Evolutionary conservation across 148 eudicot genomes (phyloP), one percentile per base, ranked within the genome.

Genomic region (Rhododendron griersonianum): DNA sequence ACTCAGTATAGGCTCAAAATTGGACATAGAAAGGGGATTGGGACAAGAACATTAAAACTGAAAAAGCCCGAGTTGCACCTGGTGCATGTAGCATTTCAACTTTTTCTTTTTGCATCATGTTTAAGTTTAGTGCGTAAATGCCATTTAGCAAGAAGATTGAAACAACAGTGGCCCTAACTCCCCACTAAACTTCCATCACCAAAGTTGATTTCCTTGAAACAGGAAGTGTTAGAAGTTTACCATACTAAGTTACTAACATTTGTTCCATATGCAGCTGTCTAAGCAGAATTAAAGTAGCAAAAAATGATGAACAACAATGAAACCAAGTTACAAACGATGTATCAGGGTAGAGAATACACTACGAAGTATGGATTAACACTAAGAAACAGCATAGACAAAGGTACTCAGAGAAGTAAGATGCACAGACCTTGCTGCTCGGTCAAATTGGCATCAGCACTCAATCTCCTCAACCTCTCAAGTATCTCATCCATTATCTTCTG

Each of bases 371-470:
- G 13, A 63, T 39, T 41, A 25, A 83, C 35, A 45, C 5, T 3
- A 85, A 85, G 15, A 19, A 41, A 47, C 21, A 57, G 4, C 33
- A 59, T 41, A 21, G 18, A 21, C 11, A 33, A 39, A 59, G 45
- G 18, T 55, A 71, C 39, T 19, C 35, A 23, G 28, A 45, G 21
- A 81, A 71, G 57, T 45, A 76, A 90, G 83, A 51, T 44, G 80
- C 45, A 93, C 92, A 59, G 55, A 95, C 98, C 99, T 89, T 90
- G 90, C 88, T 93, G 96, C 86, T 86, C 88, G 73, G 90, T 95
- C 19, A 85, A 63, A 89, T 89, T 92, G 81, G 93, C 92, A 83
- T 84, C 83, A 78, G 85, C 89, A 81, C 89, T 89, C 90, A 93
- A 89, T 65, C 88, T 74, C 90, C 89, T 93, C 86, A 96, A 89